Evolutionary conservation across 1,284 basidiomycete genomes (phyloP), one percentile per base, ranked within the genome.

Genomic region (Fomitopsis pinicola): DNA sequence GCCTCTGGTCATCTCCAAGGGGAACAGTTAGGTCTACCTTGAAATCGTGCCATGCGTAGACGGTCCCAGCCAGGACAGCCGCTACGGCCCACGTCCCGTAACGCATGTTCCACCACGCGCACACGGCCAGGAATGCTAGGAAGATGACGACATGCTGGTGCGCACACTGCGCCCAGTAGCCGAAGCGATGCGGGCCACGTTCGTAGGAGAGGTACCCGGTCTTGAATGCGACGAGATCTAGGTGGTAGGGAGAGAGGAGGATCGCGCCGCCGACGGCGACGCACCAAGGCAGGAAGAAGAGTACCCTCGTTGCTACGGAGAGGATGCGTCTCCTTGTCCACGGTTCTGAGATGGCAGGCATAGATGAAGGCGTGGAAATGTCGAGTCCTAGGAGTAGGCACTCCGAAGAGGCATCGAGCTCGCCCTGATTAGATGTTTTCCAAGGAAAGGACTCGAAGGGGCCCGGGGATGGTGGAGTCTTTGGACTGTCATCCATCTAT

Each of bases 211-310:
- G 14, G 65, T 78, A 80, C 22, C 80, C 80, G 2, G 73, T 50
- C 26, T 66, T 60, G 64, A 82, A 82, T 5, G 77, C 69, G 62
- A 82, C 66, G 42, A 58, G 45, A 38, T 79, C 78, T 46, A 80
- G 70, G 57, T 75, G 63, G 22, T 66, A 62, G 2, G 81, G 82
- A 56, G 71, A 77, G 44, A 81, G 66, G 15, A 80, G 62, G 55
- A 82, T 72, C 28, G 76, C 67, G 5, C 73, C 78, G 50, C 82
- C 81, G 45, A 82, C 80, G 33, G 73, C 71, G 36, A 75, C 67
- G 58, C 79, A 82, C 82, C 82, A 83, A 14, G 81, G 81, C 8
- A 81, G 55, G 68, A 83, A 82, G 55, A 77, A 68, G 19, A 76
- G 22, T 1, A 55, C 19, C 17, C 35, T 50, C 36, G 22, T 42